Evolutionary conservation across 768 basidiomycete genomes (phyloP), one percentile per base, ranked within the genome.

Genomic region (Trametes cubensis): DNA sequence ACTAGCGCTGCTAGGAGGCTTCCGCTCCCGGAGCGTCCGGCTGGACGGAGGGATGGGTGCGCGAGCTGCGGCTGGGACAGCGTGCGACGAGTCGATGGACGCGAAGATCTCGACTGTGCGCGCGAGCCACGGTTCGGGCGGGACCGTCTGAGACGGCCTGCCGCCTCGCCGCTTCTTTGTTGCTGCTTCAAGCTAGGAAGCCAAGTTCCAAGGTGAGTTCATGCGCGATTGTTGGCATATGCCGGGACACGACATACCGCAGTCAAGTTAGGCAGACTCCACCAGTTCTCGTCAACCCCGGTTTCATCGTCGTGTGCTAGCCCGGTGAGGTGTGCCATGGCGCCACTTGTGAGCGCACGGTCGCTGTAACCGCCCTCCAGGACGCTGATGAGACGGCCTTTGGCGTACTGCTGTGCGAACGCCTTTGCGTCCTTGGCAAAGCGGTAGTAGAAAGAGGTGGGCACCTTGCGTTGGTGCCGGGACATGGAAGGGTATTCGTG

Each of bases 351-450:
- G 57, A 98, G 78, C 0, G 96, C 95, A 6, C 89, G 82, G 72
- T 98, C 94, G 67, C 92, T 92, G 70, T 98, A 98, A 1, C 95
- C 96, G 1, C 96, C 96, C 76, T 99, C 96, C 1, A 99, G 84
- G 0, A 98, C 91, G 67, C 92, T 94, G 41, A 98, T 80, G 6
- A 96, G 67, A 44, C 86, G 82, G 0, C 94, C 93, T 1, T 73
- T 69, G 0, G 92, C 85, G 64, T 86, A 86, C 47, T 72, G 65
- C 26, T 89, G 81, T 7, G 89, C 87, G 58, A 99, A 82, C 0
- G 67, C 71, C 55, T 83, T 78, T 0, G 85, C 84, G 66, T 96
- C 94, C 4, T 75, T 79, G 0, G 94, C 86, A 68, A 98, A 96
- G 11, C 85, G 88, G 67, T 88, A 77, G 73, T 90, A 98, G 74